Evolutionary conservation across 768 basidiomycete species (phyloP).

Genomic region (Lactifluus subvellereus): DNA sequence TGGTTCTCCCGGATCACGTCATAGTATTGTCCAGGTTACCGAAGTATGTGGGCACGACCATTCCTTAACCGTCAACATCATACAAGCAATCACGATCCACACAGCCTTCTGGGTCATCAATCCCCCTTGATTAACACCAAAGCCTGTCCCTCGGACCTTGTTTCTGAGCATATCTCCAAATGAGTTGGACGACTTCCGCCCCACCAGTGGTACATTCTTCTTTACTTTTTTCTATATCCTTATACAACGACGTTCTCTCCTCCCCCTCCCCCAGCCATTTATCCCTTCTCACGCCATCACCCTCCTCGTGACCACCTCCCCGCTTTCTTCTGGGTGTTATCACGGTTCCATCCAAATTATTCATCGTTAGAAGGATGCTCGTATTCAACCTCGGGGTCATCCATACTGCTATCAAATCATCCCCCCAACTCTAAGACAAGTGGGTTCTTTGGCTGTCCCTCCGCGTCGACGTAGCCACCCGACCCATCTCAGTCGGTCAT

Average conservation of each 20-base stretch:
- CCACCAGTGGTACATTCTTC: too few relatives aligned
- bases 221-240: not conserved
- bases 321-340: constrained; percentile 9
- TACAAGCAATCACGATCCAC: not conserved
- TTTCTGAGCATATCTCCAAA: too few relatives aligned
- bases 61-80: not conserved
- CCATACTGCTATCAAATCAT: constrained; percentile 1
- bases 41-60: not conserved
- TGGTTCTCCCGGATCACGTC: constrained; percentile 4
- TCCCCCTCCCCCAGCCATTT: constrained; percentile 9
- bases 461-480: constrained; percentile 4
- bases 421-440: constrained; percentile 21
- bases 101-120: not conserved
- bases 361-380: constrained; percentile 3
- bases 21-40: constrained; percentile 5
- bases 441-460: constrained; percentile 20
- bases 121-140: not conserved
- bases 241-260: constrained; percentile 22
- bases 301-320: not conserved
- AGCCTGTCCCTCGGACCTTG: not conserved
- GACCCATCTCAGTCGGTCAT: constrained; percentile 9
- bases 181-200: too few relatives aligned
- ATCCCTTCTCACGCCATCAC: constrained; percentile 11
- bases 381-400: constrained; percentile 10
- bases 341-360: not conserved